Percentiles rank a stretch among this genome's conserved stretches.
These are phyloP conservation scores for Acrodontium crateriforme DNA, from an alignment of 2,329 filamentous ascomycete species.

Conservation along the genomic window DNA sequence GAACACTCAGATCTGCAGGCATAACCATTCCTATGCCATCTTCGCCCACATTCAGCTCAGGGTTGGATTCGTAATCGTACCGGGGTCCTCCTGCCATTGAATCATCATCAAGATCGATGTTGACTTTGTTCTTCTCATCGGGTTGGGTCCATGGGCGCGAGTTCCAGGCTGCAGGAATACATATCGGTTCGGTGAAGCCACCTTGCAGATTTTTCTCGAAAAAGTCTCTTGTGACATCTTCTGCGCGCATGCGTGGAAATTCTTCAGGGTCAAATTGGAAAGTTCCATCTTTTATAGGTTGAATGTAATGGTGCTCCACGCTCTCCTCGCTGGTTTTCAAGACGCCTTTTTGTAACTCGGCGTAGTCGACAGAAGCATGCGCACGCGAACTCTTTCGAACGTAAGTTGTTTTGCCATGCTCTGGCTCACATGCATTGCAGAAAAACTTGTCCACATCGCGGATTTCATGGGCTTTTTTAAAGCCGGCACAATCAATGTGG, in stretches of 20 bases:
- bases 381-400: slow-evolving; percentile 53
- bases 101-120: slow-evolving; percentile 21
- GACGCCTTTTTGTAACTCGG: slow-evolving; percentile 51
- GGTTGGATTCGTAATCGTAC: slow-evolving; percentile 36
- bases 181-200: slow-evolving; percentile 52
- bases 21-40: slow-evolving; percentile 57
- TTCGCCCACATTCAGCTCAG: slow-evolving; percentile 47
- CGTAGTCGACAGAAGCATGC: slow-evolving; percentile 54
- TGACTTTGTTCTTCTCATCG: slow-evolving; percentile 10
- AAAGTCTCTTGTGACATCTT: slow-evolving; percentile 48
- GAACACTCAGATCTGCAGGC: slow-evolving; percentile 48
- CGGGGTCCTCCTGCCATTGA: no score
- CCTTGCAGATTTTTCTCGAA: slow-evolving; percentile 49
- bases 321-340: slow-evolving; percentile 51
- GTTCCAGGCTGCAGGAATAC: slow-evolving; percentile 50
- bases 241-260: slow-evolving; percentile 50
- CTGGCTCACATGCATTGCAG: slow-evolving; percentile 44
- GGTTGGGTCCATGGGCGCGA: slow-evolving; percentile 30
- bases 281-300: slow-evolving; percentile 51
- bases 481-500: slow-evolving; percentile 53
- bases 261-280: slow-evolving; percentile 47
- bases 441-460: slow-evolving; percentile 56
- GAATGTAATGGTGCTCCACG: slow-evolving; percentile 53
- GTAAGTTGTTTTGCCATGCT: slow-evolving; percentile 49
- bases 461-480: slow-evolving; percentile 49